Conservation (phyloP, 2,329 filamentous ascomycete genomes). For the Calonectria pseudoreteaudii region DNA sequence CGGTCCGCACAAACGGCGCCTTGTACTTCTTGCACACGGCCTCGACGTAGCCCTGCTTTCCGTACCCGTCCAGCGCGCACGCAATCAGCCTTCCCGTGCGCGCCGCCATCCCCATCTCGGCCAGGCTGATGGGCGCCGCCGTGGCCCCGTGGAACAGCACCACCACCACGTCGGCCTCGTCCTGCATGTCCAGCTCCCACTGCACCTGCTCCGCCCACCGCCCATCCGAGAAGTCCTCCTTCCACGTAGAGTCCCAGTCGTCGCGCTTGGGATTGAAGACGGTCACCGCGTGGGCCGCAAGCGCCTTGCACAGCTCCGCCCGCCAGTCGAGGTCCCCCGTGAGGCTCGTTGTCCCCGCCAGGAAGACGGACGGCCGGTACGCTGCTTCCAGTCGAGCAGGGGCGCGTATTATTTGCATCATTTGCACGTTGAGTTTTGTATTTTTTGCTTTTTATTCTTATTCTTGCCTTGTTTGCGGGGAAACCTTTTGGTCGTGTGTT, state of each 20-base stretch:
- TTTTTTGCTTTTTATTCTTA: neutral
- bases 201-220: slow-evolving; percentile 65
- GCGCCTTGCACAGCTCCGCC: slow-evolving; percentile 50
- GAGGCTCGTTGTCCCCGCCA: slow-evolving; percentile 67
- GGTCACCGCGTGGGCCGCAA: slow-evolving; percentile 61
- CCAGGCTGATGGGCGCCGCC: slow-evolving; percentile 66
- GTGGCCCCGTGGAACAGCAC: slow-evolving; percentile 67
- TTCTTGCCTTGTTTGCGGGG: neutral
- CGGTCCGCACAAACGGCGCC: slow-evolving; percentile 56
- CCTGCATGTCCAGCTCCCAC: slow-evolving; percentile 72
- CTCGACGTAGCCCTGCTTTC: slow-evolving; percentile 71
- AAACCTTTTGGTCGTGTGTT: neutral
- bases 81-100: slow-evolving; percentile 61
- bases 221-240: slow-evolving; percentile 58
- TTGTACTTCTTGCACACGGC: slow-evolving; percentile 64
- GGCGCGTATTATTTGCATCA: slow-evolving; percentile 17
- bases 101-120: slow-evolving; percentile 70
- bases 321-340: slow-evolving; percentile 63
- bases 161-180: slow-evolving; percentile 64
- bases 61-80: slow-evolving; percentile 63
- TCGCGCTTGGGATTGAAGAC: slow-evolving; percentile 68
- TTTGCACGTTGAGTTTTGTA: neutral
- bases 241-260: slow-evolving; percentile 68
- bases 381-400: neutral
- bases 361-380: slow-evolving; percentile 58